Evolutionary conservation across 2,329 filamentous ascomycete species (phyloP), one percentile per base, ranked within the genome.

Genomic region (Xylariaceae sp.): DNA sequence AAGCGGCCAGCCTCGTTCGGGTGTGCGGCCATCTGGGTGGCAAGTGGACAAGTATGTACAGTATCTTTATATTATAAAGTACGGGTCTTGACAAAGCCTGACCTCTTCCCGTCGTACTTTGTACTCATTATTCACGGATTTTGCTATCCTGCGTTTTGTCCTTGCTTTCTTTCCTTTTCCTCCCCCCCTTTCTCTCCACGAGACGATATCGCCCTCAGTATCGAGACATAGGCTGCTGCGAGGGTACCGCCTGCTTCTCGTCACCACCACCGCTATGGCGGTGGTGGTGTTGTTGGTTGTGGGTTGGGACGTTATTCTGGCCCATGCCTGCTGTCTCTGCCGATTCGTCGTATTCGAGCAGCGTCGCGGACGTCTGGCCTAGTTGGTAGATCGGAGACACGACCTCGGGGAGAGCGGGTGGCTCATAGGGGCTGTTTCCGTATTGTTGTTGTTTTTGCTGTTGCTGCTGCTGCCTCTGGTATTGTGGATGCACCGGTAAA

Each of bases 201-300:
- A 15, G 23, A 36, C 20, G 13, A 21, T 11, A 13, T 37, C 40
- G 29, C 29, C 29, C n/a, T 48, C 37, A 65, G 40, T 64, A 64
- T 15, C 63, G 58, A n/a, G 53, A 18, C 42, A 61, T 51, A 16
- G 54, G 49, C 21, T 63, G 52, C 36, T 59, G 59, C 24, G 55
- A 37, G 6, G 59, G 50, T 16, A 24, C 18, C 42, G 26, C 29
- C 21, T 58, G 53, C 37, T 62, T 33, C 16, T 61, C 57, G 9
- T 41, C 51, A 20, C 39, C 40, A 15, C 27, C 18, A n/a, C 18
- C 29, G 6, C 4, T n/a, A 26, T 21, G 20, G 13, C 46, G 27
- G 9, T 46, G 42, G 16, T 26, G 18, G 11, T 10, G 27, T n/a
- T 32, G 24, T 10, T 18, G n/a, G 16, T 40, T 27, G 6, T 23